Evolutionary conservation across 169 alveolate species (phyloP), one percentile per base, ranked within the genome.

Genomic region (Besnoitia besnoiti): DNA sequence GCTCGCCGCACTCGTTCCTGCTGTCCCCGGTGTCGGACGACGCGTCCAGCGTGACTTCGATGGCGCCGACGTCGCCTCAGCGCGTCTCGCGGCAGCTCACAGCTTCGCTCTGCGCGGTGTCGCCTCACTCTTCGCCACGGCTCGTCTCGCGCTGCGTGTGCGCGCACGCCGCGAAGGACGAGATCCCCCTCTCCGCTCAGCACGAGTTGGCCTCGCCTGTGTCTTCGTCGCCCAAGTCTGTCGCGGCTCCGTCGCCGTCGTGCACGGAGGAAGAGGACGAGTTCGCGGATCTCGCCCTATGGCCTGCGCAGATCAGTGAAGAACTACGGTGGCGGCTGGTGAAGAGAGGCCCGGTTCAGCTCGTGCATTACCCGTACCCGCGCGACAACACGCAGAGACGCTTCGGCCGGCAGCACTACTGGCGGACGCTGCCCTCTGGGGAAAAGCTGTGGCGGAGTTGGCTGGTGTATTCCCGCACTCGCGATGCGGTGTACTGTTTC

Each of bases 401-500:
- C 42, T 77, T 77, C 40, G 87, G 87, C 30, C 87, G 87, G 50
- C 87, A 77, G 87, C 87, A 77, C 87, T 77, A 77, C 87, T 77
- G 87, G 87, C 49, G 87, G 33, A 77, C 87, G 37, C 24, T 42
- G 27, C 37, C 61, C 33, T 40, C 87, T 51, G 87, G 87, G 4
- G 87, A 77, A 27, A 77, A 35, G 87, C 40, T 40, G 39, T 77
- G 87, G 87, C 40, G 87, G 24, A 77, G 87, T 55, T 77, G 87
- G 87, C 40, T 77, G 59, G 87, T 77, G 59, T 77, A 77, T 40
- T 77, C 87, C 39, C 49, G 59, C n/a, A 40, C 61, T 0, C n/a
- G 87, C 37, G 87, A 77, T 44, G 87, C 87, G 59, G 87, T 77
- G 50, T 77, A 77, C 87, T 77, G 87, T 37, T 77, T 77, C 59